Conservation (phyloP, 1,139 yeast species). For the Magnusiomyces paraingens region DNA sequence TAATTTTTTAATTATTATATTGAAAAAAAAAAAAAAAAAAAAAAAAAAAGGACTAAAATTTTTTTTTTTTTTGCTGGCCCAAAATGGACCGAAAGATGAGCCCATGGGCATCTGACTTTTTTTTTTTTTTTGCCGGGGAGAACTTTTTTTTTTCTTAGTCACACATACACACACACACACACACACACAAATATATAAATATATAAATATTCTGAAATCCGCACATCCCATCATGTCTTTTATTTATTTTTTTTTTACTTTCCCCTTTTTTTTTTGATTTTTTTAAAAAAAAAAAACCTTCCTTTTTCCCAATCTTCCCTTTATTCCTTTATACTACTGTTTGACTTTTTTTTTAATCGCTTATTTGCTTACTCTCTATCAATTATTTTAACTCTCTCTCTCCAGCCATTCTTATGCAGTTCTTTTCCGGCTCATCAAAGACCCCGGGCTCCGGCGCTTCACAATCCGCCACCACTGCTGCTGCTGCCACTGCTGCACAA, state of each 20-base stretch:
- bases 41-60: too few relatives aligned
- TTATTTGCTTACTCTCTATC: not conserved
- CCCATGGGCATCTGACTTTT: not conserved
- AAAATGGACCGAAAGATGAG: not conserved
- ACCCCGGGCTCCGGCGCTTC: not conserved
- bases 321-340: too few relatives aligned
- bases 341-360: not conserved
- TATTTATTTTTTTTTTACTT: too few relatives aligned
- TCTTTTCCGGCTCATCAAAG: not conserved
- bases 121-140: not conserved
- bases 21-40: too few relatives aligned
- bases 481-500: not conserved
- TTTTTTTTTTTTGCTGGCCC: too few relatives aligned
- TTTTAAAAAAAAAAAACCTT: not conserved
- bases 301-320: not conserved
- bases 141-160: too few relatives aligned
- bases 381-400: not conserved
- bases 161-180: too few relatives aligned
- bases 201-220: not conserved
- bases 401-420: not conserved
- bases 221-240: too few relatives aligned
- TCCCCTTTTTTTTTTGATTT: constrained; percentile 2
- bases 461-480: not conserved
- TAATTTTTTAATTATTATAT: too few relatives aligned
- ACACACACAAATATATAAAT: too few relatives aligned